Evolutionary conservation across 805 yeast genomes (phyloP).

Genomic region (Priceomyces haplophilus): DNA sequence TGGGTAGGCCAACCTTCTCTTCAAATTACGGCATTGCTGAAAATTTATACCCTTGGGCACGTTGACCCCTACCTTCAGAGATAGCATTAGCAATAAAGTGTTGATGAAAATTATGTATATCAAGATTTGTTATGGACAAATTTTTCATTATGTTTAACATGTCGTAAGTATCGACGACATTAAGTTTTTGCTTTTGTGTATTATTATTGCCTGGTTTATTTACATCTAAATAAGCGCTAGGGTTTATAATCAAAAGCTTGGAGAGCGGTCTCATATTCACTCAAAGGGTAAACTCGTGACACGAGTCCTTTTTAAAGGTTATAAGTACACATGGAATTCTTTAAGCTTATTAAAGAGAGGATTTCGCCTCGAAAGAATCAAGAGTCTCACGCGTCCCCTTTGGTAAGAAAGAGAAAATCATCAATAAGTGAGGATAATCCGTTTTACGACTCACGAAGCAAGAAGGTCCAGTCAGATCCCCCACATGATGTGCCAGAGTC

Average conservation of each 20-base stretch:
- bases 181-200: background rate
- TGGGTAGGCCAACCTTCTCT: conserved; percentile 35
- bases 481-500: background rate
- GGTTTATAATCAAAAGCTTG: background rate
- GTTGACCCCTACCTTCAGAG: conserved; percentile 7
- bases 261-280: background rate
- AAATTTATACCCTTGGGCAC: background rate
- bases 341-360: conserved; percentile 23
- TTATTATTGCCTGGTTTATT: background rate
- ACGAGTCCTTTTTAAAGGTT: background rate
- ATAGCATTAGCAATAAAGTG: conserved; percentile 1
- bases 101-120: too few species aligned
- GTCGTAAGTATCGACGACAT: conserved; percentile 3
- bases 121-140: background rate
- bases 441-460: conserved; percentile 19
- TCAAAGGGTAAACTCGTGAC: background rate
- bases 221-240: background rate
- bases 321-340: conserved; percentile 5
- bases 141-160: background rate
- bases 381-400: conserved; percentile 10
- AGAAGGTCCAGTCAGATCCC: background rate
- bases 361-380: conserved; percentile 18
- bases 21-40: conserved; percentile 21
- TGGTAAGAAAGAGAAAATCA: conserved; percentile 8
- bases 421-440: conserved; percentile 25